Evolutionary conservation across 164 flowering plant genomes (phyloP).

Genomic region (Warburgia ugandensis): DNA sequence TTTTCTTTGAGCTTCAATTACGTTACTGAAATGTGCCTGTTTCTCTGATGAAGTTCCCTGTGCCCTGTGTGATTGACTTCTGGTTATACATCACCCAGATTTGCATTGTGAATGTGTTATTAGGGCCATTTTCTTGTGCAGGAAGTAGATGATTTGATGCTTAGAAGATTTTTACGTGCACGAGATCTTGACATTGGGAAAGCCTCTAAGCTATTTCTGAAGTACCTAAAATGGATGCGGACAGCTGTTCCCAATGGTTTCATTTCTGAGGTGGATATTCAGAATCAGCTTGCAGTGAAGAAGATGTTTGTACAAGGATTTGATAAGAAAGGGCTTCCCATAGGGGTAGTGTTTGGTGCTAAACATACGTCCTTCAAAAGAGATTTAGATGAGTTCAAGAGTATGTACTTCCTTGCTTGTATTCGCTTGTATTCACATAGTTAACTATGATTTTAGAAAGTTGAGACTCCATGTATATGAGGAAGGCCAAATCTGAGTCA

Average conservation of each 20-base stretch:
- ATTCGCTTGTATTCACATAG: too few relatives aligned
- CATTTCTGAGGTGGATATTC: slow-evolving; percentile 40
- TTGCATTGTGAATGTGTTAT: too few relatives aligned
- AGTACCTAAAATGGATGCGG: slow-evolving; percentile 62
- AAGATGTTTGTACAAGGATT: slow-evolving; percentile 67
- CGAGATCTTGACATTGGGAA: slow-evolving; percentile 65
- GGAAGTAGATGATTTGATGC: slow-evolving; percentile 58
- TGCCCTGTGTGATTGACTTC: not conserved
- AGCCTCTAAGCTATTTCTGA: slow-evolving; percentile 51
- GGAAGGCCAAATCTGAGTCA: too few relatives aligned
- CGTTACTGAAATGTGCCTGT: too few relatives aligned
- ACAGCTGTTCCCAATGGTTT: slow-evolving; percentile 52
- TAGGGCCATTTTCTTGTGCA: too few relatives aligned
- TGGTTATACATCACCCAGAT: not conserved
- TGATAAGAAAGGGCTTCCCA: slow-evolving; percentile 64
- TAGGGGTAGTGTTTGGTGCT: slow-evolving; percentile 24
- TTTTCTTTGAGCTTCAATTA: too few relatives aligned
- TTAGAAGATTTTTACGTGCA: slow-evolving; percentile 81
- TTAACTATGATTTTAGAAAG: too few relatives aligned
- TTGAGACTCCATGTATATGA: too few relatives aligned
- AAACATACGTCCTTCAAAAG: slow-evolving; percentile 41
- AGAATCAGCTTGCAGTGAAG: slow-evolving; percentile 52
- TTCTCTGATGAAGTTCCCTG: too few relatives aligned
- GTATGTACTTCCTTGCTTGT: slow-evolving; percentile 24
- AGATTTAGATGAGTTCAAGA: slow-evolving; percentile 61